These are phyloP conservation scores for Aspergillus nidulans DNA, from an alignment of 495 filamentous ascomycete species.

Conservation along the genomic window DNA sequence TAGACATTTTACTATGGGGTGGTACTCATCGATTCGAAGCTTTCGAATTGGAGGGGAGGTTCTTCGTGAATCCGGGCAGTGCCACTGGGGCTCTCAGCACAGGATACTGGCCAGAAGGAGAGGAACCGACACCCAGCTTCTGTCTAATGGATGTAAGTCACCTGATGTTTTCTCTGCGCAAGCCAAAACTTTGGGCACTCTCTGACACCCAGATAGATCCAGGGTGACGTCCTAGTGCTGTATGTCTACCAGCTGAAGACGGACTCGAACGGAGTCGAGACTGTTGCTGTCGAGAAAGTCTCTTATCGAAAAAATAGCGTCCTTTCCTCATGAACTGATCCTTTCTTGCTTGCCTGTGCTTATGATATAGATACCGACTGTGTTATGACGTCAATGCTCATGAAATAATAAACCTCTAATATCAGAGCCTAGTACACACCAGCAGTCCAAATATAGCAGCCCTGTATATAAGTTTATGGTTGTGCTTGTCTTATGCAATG, in stretches of 20 bases:
- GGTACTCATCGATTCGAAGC: slow-evolving; percentile 98
- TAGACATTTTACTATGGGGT: slow-evolving; percentile 94
- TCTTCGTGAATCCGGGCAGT: slow-evolving; percentile 98
- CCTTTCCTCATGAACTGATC: slow-evolving; percentile 30
- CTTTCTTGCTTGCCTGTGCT: slow-evolving; percentile 24
- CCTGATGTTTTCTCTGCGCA: background rate
- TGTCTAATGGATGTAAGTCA: slow-evolving; percentile 95
- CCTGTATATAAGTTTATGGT: no score
- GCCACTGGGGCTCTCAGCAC: slow-evolving; percentile 80
- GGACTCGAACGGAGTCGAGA: slow-evolving; percentile 83
- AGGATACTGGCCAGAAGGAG: slow-evolving; percentile 64
- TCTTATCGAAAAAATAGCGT: slow-evolving; percentile 81
- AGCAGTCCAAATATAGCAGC: background rate
- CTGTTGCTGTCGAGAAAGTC: slow-evolving; percentile 95
- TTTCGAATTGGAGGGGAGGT: slow-evolving; percentile 97
- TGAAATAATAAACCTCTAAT: background rate
- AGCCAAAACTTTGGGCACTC: background rate
- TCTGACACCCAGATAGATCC: slow-evolving; percentile 57
- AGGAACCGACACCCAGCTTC: slow-evolving; percentile 90
- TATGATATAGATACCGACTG: slow-evolving; percentile 25
- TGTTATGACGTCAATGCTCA: slow-evolving; percentile 16
- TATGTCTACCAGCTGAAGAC: slow-evolving; percentile 97
- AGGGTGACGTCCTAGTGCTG: slow-evolving; percentile 93
- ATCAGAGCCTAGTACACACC: background rate
- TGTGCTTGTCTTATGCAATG: background rate